Conservation (phyloP, 345 rosid genomes). For the Salix dunnii region DNA sequence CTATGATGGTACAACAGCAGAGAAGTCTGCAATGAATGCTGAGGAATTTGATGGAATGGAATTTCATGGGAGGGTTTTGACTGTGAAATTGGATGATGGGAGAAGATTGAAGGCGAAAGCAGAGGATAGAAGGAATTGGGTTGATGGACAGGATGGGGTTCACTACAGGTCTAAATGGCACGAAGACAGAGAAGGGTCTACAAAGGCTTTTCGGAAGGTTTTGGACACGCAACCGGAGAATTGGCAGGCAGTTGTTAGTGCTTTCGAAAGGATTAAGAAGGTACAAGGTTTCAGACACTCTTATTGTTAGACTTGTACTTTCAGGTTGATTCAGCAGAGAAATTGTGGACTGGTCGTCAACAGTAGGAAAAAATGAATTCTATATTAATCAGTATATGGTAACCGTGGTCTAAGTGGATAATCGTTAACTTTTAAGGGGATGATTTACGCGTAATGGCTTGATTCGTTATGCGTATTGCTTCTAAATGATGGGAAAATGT, state of each 20-base stretch:
- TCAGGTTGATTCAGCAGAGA: not conserved
- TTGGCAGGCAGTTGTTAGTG: slow-evolving; percentile 87
- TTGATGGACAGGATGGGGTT: slow-evolving; percentile 45
- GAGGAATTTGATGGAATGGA: slow-evolving; percentile 89
- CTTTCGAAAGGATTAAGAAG: slow-evolving; percentile 82
- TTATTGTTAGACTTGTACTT: not conserved
- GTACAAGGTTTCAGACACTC: slow-evolving; percentile 25
- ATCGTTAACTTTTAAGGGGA: not conserved
- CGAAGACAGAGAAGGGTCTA: slow-evolving; percentile 65
- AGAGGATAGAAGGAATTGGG: slow-evolving; percentile 65
- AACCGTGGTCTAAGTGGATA: not conserved
- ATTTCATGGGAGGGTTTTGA: slow-evolving; percentile 81
- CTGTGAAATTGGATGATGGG: slow-evolving; percentile 90
- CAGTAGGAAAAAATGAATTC: not conserved
- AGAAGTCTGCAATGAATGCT: slow-evolving; percentile 68
- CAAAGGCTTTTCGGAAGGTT: slow-evolving; percentile 48
- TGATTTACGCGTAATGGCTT: not conserved
- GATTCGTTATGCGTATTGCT: not conserved
- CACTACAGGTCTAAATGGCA: slow-evolving; percentile 76
- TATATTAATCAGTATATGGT: not conserved
- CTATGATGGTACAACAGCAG: slow-evolving; percentile 45
- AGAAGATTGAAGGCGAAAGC: slow-evolving; percentile 58
- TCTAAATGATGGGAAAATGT: not conserved
- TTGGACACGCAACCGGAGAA: slow-evolving; percentile 71
- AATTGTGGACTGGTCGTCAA: not conserved